Base-by-base conservation (phyloP, 345 rosid genomes). In the Pseudoturritis turrita region DNA sequence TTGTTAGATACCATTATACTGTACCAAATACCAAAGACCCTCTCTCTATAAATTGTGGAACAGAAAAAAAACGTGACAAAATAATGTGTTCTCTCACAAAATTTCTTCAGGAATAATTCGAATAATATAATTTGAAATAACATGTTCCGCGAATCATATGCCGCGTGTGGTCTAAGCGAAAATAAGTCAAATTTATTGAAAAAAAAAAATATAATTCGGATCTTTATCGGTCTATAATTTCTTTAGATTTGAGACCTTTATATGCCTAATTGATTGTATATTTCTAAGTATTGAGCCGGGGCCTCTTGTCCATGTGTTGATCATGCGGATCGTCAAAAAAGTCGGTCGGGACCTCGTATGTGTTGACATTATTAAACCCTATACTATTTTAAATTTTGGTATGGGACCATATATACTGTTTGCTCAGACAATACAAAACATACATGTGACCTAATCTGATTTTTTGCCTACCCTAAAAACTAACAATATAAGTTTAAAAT, bases 141-240 rank as follows among this genome's bases (percentile, higher is more conserved):
- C 10, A 54, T 44, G 59, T 26, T 56, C 51, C 43, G 26, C 58
- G 72, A 65, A 73, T 37, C 71, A 56, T 65, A 65, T 73, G 59
- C 77, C 65, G 41, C 9, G 37, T 33, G 37, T 65, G 77, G 51
- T 56, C 71, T 65, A 55, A 65, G 44, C 5, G 46, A 23, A 26
- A 73, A 53, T 7, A 72, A 40, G 33, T 51, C 36, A 28, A 52
- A 8, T 14, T 15, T 33, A 2, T 33, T 33, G 7, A 2, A 33
- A 33, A 33, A 9, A 33, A 2, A 7, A 29, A 5, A 25, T 25
- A 25, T 29, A 40, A 19, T 19, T 19, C 41, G 23, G 45, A 55
- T 68, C n/a, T n/a, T 55, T 9, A 31, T 68, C 36, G 35, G 13
- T 56, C 21, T 10, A 3, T 21, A 19, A 21, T n/a, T 45, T 51